Evolutionary conservation across 257 asterid species (phyloP), one percentile per base, ranked within the genome.

Genomic region (Plectranthus barbatus): DNA sequence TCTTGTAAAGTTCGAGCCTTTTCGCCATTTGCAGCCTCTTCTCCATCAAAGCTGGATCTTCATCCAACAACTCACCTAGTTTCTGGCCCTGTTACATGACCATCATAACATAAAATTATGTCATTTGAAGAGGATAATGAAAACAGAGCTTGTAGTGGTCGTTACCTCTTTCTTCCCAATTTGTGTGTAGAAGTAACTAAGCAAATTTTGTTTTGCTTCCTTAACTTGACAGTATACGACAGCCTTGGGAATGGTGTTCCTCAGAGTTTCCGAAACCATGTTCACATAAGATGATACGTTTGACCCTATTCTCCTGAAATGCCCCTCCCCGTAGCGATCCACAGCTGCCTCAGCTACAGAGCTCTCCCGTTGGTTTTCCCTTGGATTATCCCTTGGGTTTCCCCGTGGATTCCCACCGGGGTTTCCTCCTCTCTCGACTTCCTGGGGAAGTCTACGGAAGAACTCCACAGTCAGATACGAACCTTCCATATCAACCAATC

Each of bases 131-230:
- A 26, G 31, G 40, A 17, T 4, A 14, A 57, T 2, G 7, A 19
- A 45, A 51, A 39, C 10, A 12, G 41, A 13, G 61, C 8, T 14
- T 8, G 33, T 33, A 9, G 44, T 0, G 13, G 10, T 83, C n/a
- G n/a, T n/a, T n/a, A 90, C 97, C 97, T 90, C 97, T 84, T 62
- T 80, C 73, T 77, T 84, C 77, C 97, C 97, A 31, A 90, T 85
- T 49, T 74, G 91, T 0, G 70, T 70, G 77, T 90, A 90, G 76
- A 90, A 90, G 73, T 80, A 54, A 64, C 77, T 87, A n/a, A 90
- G 84, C 65, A 87, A 55, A 73, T 79, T 85, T 54, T 80, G 90
- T 64, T 87, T 90, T 61, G 95, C 93, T 76, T 87, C 96, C 85
- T 79, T 86, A 45, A 90, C 97, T 82, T 90, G 97, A 79, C 97